Conservation (phyloP, 2,329 filamentous ascomycete species). For the Beauveria scarabaeidicola region DNA sequence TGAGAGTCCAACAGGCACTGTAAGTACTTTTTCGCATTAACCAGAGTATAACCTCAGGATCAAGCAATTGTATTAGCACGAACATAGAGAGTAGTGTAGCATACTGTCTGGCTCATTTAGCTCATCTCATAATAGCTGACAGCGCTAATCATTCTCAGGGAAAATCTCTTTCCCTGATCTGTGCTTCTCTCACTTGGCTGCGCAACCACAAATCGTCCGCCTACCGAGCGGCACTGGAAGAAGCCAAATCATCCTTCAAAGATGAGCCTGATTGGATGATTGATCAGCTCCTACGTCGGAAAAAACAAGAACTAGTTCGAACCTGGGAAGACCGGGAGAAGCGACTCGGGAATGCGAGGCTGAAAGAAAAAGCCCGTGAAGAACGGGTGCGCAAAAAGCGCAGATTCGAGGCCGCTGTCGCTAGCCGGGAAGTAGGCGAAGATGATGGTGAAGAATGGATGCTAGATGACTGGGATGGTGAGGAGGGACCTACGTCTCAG, state of each 20-base stretch:
- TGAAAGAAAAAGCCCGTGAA: conserved; percentile 52
- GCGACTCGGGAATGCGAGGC: conserved; percentile 57
- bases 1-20: conserved; percentile 83
- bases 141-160: conserved; percentile 39
- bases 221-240: conserved; percentile 45
- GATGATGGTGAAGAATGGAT: conserved; percentile 61
- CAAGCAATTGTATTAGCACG: no score
- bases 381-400: conserved; percentile 39
- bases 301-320: conserved; percentile 55
- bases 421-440: conserved; percentile 18
- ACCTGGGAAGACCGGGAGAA: conserved; percentile 66
- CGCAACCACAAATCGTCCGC: conserved; percentile 61
- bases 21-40: conserved; percentile 22
- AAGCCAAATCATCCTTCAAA: conserved; percentile 35
- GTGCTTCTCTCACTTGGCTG: conserved; percentile 84
- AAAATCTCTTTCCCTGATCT: conserved; percentile 88
- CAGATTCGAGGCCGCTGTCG: conserved; percentile 29
- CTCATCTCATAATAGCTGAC: background rate
- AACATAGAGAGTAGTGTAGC: no score
- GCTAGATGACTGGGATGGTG: conserved; percentile 60
- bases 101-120: no score
- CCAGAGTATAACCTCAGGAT: background rate
- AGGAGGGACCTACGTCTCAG: conserved; percentile 18
- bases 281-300: conserved; percentile 64
- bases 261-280: conserved; percentile 81